Base-by-base conservation (phyloP, 768 basidiomycete species). In the Favolaschia claudopus region DNA sequence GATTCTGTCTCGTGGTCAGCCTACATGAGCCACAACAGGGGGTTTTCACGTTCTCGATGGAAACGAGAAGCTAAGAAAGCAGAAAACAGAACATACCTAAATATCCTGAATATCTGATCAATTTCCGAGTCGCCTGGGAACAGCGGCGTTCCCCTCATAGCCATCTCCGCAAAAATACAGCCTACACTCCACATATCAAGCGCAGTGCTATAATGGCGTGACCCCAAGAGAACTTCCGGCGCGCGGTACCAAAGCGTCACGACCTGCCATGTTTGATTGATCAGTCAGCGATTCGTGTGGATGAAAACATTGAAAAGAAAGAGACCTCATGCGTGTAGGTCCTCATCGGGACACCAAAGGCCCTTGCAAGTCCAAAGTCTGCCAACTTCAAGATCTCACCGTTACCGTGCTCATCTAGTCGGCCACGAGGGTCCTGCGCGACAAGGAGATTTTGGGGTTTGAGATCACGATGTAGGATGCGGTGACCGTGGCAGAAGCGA, bases 111-210 rank as follows among this genome's bases (percentile, higher is more conserved):
- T 62, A 99, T 99, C 81, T 99, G 97, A 76, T 99, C 97, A 69
- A 99, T 99, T 78, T 99, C 97, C 27, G 97, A 99, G 77, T 99
- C 97, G 5, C 97, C 97, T 24, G 97, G 97, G 84, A 99, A 99
- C 9, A 98, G 82, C 3, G 96, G 85, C 70, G 87, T 72, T 66
- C 92, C 92, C 60, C 87, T 84, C 91, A 95, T 93, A 45, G 94
- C 89, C 96, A 99, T 98, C 79, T 99, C 97, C 15, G 96, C 96
- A 70, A 98, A 94, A 72, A 99, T 99, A 70, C 96, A 97, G 0
- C 92, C 97, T 15, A 99, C 96, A 17, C 94, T 96, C 97, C 97
- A 99, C 94, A 98, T 98, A 77, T 99, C 97, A 69, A 99, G 91
- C 4, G 95, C 93, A 2, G 97, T 99, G 20, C 93, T 90, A 77